Percentiles rank a stretch among this genome's conserved stretches.
Evolutionary conservation across 2,329 filamentous ascomycete species (phyloP).

Genomic region (Fusarium sterilihyphosum): DNA sequence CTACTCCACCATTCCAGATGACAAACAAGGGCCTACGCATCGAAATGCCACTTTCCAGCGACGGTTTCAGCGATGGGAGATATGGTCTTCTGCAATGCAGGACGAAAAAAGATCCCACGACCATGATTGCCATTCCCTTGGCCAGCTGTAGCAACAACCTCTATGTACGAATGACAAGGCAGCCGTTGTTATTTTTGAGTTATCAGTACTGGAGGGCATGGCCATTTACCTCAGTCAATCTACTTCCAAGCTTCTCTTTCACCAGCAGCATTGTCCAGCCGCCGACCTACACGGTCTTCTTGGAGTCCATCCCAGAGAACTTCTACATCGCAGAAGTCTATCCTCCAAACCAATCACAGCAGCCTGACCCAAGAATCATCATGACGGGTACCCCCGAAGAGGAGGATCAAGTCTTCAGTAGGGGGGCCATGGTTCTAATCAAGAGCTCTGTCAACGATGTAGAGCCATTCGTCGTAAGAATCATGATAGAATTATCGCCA

Average conservation of each 20-base stretch:
- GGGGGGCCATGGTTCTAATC: neutral
- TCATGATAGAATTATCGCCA: neutral
- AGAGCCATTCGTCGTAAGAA: neutral
- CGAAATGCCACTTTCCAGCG: neutral
- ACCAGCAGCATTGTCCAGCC: accelerated
- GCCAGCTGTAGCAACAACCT: accelerated
- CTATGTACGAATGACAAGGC: neutral
- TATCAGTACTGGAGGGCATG: neutral
- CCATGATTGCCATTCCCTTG: neutral
- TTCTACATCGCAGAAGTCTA: neutral
- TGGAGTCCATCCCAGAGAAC: neutral
- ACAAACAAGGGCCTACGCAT: neutral
- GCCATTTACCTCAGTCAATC: neutral
- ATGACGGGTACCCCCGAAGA: neutral
- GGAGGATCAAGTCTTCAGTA: accelerated
- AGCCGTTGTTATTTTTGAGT: accelerated
- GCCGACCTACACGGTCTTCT: neutral
- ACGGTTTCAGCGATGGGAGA: accelerated
- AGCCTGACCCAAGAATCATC: neutral
- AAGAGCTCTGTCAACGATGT: accelerated
- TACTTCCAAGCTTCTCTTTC: neutral
- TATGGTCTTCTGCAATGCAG: neutral
- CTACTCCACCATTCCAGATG: neutral
- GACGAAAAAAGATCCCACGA: accelerated
- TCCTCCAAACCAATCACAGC: accelerated